These are phyloP conservation scores for Triticum monococcum DNA, from an alignment of 176 grass and related monocot species.

Conservation along the genomic window DNA sequence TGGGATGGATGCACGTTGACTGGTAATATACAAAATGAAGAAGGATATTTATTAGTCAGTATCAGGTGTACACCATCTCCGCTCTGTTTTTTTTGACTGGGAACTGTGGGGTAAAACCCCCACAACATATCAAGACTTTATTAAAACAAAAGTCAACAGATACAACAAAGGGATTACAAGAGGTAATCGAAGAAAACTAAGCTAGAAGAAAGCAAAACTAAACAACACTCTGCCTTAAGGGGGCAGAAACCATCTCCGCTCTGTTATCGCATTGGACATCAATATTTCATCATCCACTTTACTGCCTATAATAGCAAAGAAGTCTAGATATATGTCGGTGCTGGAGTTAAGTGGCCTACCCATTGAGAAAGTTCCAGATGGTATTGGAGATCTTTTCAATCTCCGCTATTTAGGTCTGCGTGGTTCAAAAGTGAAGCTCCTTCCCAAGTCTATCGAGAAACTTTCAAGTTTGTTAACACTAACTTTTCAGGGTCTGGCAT, in stretches of 20 bases:
- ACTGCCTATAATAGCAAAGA: not conserved
- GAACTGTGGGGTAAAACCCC: too few species aligned
- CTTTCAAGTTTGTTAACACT: slow-evolving; percentile 14
- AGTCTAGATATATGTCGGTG: slow-evolving; percentile 24
- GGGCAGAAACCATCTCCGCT: not conserved
- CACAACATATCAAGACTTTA: too few species aligned
- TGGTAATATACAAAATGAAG: not conserved
- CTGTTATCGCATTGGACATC: slow-evolving; percentile 17
- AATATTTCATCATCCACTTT: not conserved
- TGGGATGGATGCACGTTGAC: not conserved
- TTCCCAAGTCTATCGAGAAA: slow-evolving; percentile 24
- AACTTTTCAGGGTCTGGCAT: not conserved
- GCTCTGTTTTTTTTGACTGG: too few species aligned
- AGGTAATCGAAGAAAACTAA: too few species aligned
- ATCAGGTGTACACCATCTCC: not conserved
- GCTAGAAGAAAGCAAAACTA: too few species aligned
- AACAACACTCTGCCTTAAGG: too few species aligned
- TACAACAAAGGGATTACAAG: too few species aligned
- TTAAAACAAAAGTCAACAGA: too few species aligned
- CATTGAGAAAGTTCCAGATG: slow-evolving; percentile 18
- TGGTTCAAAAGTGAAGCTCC: slow-evolving; percentile 31
- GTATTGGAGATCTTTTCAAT: slow-evolving; percentile 37
- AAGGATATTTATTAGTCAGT: not conserved
- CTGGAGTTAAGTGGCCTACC: slow-evolving; percentile 9
- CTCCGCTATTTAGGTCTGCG: slow-evolving; percentile 31